Base-by-base conservation (phyloP, 495 filamentous ascomycete species). In the Penicillium malachiteum region DNA sequence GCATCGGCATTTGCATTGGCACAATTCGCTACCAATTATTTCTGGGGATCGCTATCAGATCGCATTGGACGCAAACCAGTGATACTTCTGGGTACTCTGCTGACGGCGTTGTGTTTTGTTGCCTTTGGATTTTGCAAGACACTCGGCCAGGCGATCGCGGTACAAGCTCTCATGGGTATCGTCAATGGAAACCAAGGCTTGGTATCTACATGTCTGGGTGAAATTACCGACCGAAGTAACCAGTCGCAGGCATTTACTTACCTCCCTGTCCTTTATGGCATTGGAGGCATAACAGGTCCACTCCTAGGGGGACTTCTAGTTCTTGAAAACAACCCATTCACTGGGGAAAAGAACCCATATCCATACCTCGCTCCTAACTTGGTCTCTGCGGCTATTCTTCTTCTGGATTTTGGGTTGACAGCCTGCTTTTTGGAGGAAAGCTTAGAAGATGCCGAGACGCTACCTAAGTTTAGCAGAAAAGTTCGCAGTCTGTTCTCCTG, bases 31-130 rank as follows among this genome's bases (percentile, higher is more conserved):
- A 96, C 94, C 5, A 96, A 95, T 63, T 90, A 96, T 63, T 82
- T 95, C 54, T 98, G 94, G 94, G 94, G 94, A 6, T 93, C 88
- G 80, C 65, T 96, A 35, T 92, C 88, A 3, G 94, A 98, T 71
- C 80, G 84, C 14, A 81, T 96, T 41, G 94, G 94, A n/a, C 78
- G 94, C 52, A 97, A 97, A 63, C 94, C 95, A 0, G 87, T 96
- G 21, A 90, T 98, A 57, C 69, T 98, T 48, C 66, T 84, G n/a
- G 94, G 95, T 7, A 96, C 95, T 1, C 66, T 91, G 30, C 69
- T 93, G 44, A 90, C 95, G 9, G 87, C 88, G 35, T 73, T 75
- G 11, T 94, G 89, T 64, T 97, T 98, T 61, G 60, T 88, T 9
- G 88, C 82, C 1, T 97, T 97, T 67, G 94, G 94, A 1, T 91